Percentiles rank a stretch among this genome's conserved stretches.
Conservation (phyloP, 2,329 filamentous ascomycete species). For the Thielaviopsis punctulata region DNA sequence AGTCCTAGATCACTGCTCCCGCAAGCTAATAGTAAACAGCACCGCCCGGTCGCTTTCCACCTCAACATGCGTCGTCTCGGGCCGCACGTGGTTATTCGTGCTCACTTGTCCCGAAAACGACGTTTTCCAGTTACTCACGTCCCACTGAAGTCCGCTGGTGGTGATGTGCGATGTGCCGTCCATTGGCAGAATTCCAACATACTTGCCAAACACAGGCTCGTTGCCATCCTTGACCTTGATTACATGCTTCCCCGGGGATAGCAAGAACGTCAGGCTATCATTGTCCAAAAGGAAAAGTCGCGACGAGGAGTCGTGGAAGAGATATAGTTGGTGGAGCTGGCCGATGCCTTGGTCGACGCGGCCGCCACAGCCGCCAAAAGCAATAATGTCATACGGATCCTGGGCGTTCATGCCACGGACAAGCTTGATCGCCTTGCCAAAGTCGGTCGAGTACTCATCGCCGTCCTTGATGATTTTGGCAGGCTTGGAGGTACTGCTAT, state of each 20-base stretch:
- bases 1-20: no score
- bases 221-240: slow-evolving; percentile 43
- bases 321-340: slow-evolving; percentile 69
- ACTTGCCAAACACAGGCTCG: slow-evolving; percentile 47
- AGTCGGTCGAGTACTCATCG: slow-evolving; percentile 85
- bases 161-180: slow-evolving; percentile 63
- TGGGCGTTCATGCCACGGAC: slow-evolving; percentile 25
- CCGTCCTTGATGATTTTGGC: slow-evolving; percentile 49
- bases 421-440: slow-evolving; percentile 60
- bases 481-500: slow-evolving; percentile 30
- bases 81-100: slow-evolving; percentile 62
- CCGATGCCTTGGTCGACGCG: slow-evolving; percentile 86
- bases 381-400: slow-evolving; percentile 44
- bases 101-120: slow-evolving; percentile 56
- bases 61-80: slow-evolving; percentile 39
- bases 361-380: slow-evolving; percentile 71
- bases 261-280: slow-evolving; percentile 64
- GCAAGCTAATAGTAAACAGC: slow-evolving; percentile 56
- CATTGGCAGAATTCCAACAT: slow-evolving; percentile 75
- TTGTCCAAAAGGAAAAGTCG: slow-evolving; percentile 67
- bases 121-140: slow-evolving; percentile 67
- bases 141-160: slow-evolving; percentile 75
- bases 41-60: slow-evolving; percentile 47
- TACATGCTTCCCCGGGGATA: slow-evolving; percentile 40
- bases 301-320: slow-evolving; percentile 35